These are phyloP conservation scores for Dalbergia oliveri DNA, from an alignment of 306 rosid species.

Conservation along the genomic window DNA sequence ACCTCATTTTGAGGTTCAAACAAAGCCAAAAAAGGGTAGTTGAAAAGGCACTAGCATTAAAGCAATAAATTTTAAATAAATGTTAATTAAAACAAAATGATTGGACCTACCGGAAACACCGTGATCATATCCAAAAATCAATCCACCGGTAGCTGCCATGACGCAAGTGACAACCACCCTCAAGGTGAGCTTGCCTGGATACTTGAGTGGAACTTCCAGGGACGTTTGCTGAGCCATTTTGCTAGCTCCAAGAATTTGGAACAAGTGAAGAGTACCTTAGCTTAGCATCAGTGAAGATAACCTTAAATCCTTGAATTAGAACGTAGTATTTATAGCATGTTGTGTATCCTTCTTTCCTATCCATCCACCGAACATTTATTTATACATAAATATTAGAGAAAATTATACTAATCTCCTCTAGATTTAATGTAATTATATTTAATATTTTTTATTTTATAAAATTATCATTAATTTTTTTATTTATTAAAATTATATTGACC, in stretches of 20 bases:
- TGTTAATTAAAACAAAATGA: background rate
- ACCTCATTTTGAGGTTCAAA: constrained; percentile 26
- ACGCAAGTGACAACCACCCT: constrained; percentile 66
- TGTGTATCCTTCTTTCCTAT: constrained; percentile 13
- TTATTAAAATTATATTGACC: too few species aligned
- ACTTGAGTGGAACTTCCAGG: constrained; percentile 41
- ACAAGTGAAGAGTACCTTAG: background rate
- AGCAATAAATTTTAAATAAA: background rate
- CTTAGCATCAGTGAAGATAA: background rate
- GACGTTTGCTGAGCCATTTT: background rate
- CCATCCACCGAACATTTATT: constrained; percentile 3
- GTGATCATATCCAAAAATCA: constrained; percentile 87
- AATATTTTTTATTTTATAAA: too few species aligned
- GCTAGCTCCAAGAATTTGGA: background rate
- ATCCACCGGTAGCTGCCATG: constrained; percentile 74
- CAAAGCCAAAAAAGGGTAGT: background rate
- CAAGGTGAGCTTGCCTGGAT: constrained; percentile 64
- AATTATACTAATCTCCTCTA: too few species aligned
- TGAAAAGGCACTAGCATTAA: background rate
- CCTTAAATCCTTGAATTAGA: background rate
- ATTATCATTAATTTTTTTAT: too few species aligned
- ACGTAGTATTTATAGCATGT: constrained; percentile 23
- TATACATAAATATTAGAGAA: too few species aligned
- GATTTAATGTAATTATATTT: too few species aligned
- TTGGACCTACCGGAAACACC: constrained; percentile 74